Conservation (phyloP, 1,284 basidiomycete genomes). For the Coniferiporia weirii region DNA sequence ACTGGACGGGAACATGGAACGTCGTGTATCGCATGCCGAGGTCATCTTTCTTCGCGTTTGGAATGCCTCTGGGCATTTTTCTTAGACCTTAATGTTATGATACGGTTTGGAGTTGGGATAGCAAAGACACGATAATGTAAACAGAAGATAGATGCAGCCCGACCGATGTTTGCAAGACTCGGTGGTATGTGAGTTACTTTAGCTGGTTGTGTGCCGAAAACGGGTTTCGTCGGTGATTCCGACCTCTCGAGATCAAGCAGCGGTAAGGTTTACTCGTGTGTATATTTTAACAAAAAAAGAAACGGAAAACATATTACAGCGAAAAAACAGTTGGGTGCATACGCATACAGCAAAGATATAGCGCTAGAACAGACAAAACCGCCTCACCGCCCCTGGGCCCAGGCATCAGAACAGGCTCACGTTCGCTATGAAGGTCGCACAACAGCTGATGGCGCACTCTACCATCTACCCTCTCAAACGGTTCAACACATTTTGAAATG, state of each 20-base stretch:
- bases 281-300: neutral
- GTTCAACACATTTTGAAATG: conserved; percentile 13
- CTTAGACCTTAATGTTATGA: neutral
- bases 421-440: too few relatives aligned
- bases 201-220: too few relatives aligned
- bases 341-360: neutral
- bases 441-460: neutral
- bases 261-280: too few relatives aligned
- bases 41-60: conserved; percentile 73
- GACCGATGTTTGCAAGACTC: too few relatives aligned
- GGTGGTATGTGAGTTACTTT: too few relatives aligned
- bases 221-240: too few relatives aligned
- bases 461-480: conserved; percentile 8
- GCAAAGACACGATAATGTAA: too few relatives aligned
- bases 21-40: conserved; percentile 71
- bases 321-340: neutral
- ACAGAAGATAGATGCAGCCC: too few relatives aligned
- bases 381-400: neutral
- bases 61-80: conserved; percentile 71
- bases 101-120: neutral
- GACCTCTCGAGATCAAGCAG: too few relatives aligned
- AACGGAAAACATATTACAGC: neutral
- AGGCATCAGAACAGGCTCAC: neutral
- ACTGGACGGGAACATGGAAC: conserved; percentile 76
- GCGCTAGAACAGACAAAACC: neutral